Base-by-base conservation (phyloP, 768 basidiomycete genomes). In the Boletellus ananiceps region DNA sequence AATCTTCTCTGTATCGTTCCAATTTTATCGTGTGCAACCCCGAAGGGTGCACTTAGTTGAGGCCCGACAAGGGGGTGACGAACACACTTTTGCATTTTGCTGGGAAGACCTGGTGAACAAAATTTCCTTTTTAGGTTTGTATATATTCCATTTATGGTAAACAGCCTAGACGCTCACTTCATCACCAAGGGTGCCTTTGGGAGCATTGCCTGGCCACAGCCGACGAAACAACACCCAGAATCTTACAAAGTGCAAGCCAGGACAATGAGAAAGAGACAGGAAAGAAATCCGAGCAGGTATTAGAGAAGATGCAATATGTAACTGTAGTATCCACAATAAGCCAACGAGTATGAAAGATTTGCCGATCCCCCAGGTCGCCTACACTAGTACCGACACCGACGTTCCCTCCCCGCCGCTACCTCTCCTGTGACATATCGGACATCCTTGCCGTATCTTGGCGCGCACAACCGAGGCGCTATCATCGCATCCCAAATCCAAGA, bases 1-100 rank as follows among this genome's bases (percentile, higher is more conserved):
- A 93, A 95, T 93, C 93, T 94, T 94, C 93, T 95, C 92, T 93
- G 92, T 93, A 94, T 93, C 88, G 90, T 93, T 93, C 88, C 91
- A 92, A 93, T 88, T 90, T 92, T 93, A 88, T 86, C 85, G 83
- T 89, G 86, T 88, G 88, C 83, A 85, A 85, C 87, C 83, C 84
- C 83, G 83, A 86, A 86, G 83, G 83, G 84, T 83, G 83, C 83
- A 81, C 32, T 56, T 8, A 2, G 0, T 0, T 1, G 8, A 4
- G 49, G 2, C 1, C 2, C 0, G 0, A 0, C 0, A 4, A 3
- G 14, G 15, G 40, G 13, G 36, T 8, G 1, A 12, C 2, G 44
- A 60, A 38, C 46, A 12, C 4, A 57, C 25, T 63, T 60, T 42
- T 57, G 58, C 15, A 51, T 60, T 63, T 38, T 60, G 31, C 44